These are phyloP conservation scores for Megacollybia marginata DNA, from an alignment of 768 basidiomycete species.

Conservation along the genomic window DNA sequence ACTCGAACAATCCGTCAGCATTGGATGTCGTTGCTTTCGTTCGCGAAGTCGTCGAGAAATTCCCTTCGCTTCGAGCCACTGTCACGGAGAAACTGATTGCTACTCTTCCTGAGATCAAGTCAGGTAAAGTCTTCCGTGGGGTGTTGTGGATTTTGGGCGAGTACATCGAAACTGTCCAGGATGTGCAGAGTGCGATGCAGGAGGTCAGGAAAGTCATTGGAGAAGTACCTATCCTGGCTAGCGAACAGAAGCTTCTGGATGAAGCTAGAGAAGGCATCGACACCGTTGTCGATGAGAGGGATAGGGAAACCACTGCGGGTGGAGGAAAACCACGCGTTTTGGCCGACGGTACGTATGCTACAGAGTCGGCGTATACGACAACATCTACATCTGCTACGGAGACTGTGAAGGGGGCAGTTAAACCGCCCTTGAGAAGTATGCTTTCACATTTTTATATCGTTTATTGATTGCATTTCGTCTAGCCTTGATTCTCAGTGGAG, in stretches of 20 bases:
- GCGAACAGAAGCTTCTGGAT: conserved; percentile 78
- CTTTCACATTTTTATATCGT: conserved; percentile 2
- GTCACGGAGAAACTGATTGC: conserved; percentile 82
- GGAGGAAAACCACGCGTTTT: conserved; percentile 68
- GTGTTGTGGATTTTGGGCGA: conserved; percentile 98
- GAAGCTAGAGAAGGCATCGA: conserved; percentile 61
- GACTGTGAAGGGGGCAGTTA: conserved; percentile 77
- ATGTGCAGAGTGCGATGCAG: conserved; percentile 66
- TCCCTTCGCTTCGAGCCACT: conserved; percentile 75
- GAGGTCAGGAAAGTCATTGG: conserved; percentile 84
- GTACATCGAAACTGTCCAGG: conserved; percentile 63
- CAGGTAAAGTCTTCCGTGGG: conserved; percentile 94
- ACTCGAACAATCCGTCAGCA: conserved; percentile 91
- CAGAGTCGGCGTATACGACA: conserved; percentile 83
- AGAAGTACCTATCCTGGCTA: conserved; percentile 95
- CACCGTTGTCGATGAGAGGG: conserved; percentile 37
- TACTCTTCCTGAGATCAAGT: conserved; percentile 83
- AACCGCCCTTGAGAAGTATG: conserved; percentile 83
- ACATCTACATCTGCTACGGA: conserved; percentile 60
- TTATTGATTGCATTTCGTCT: conserved; percentile 1
- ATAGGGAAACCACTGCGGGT: conserved; percentile 35
- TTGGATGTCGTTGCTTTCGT: conserved; percentile 84
- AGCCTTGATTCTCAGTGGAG: conserved; percentile 89
- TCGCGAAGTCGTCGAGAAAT: conserved; percentile 94
- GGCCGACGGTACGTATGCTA: conserved; percentile 97